phyloP scores from a whole-genome alignment of 805 yeast species.

The Lipomyces orientalis region DNA sequence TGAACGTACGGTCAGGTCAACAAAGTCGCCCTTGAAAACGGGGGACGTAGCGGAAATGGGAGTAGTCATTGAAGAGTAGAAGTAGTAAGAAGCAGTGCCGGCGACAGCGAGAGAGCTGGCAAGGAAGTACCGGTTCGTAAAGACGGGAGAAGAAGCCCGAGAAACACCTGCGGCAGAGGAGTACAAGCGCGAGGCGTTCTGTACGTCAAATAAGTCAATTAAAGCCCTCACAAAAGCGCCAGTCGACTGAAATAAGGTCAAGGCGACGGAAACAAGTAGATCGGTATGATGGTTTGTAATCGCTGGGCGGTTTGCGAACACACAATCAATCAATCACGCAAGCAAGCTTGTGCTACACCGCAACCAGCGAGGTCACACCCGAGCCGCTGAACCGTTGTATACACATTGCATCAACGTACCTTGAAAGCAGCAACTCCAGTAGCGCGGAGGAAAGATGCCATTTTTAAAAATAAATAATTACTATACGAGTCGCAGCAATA shows the following conservation, averaged over 20 bases:
- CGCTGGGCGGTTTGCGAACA: not conserved
- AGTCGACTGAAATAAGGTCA: not conserved
- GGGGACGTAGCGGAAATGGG: slow-evolving; percentile 33
- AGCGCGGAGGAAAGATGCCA: slow-evolving; percentile 22
- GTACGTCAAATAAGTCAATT: not conserved
- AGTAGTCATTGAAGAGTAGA: slow-evolving; percentile 27
- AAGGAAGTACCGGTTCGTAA: slow-evolving; percentile 9
- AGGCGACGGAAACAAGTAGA: not conserved
- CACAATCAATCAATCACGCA: not conserved
- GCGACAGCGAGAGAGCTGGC: slow-evolving; percentile 29
- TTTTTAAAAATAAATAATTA: not conserved
- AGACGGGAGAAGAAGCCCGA: slow-evolving; percentile 5
- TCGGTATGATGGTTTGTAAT: not conserved
- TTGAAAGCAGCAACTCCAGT: slow-evolving; percentile 12
- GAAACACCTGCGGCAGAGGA: slow-evolving; percentile 12
- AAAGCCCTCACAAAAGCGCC: not conserved
- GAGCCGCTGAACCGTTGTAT: not conserved
- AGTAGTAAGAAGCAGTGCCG: slow-evolving; percentile 25
- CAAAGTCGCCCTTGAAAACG: slow-evolving; percentile 27
- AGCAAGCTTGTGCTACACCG: not conserved
- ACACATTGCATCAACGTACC: slow-evolving; percentile 1
- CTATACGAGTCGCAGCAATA: not conserved
- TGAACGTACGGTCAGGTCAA: slow-evolving; percentile 32
- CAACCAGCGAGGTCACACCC: not conserved
- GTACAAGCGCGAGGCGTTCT: slow-evolving; percentile 21